These are phyloP conservation scores for Aegilops bicornis DNA, from an alignment of 176 grass and related monocot species.

Conservation along the genomic window DNA sequence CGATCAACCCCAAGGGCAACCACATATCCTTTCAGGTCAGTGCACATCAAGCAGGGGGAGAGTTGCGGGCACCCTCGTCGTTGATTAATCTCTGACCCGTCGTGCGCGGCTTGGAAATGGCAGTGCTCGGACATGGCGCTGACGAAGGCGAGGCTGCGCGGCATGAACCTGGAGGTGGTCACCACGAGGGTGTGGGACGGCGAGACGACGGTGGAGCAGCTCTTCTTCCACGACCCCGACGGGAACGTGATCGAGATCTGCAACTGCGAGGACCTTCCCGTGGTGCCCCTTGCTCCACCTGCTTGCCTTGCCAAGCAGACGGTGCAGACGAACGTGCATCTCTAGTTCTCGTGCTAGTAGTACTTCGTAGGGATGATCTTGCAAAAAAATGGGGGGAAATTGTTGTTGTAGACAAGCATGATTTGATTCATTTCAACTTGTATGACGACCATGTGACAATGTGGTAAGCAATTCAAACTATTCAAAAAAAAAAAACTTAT, in stretches of 20 bases:
- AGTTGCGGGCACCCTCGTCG: not conserved
- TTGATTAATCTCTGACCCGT: not conserved
- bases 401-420: not conserved
- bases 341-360: not conserved
- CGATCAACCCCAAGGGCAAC: constrained; percentile 70
- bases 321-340: not conserved
- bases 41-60: not conserved
- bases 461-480: too few relatives aligned
- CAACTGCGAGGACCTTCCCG: constrained; percentile 66
- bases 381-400: not conserved
- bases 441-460: too few relatives aligned
- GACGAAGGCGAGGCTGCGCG: constrained; percentile 41
- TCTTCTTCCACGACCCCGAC: constrained; percentile 90
- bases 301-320: not conserved
- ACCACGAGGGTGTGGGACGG: constrained; percentile 43
- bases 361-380: not conserved
- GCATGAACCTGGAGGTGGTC: constrained; percentile 42
- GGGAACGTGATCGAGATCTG: constrained; percentile 82
- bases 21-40: constrained; percentile 85
- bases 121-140: constrained; percentile 58
- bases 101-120: not conserved
- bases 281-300: constrained; percentile 24
- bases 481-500: too few relatives aligned
- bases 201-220: constrained; percentile 54
- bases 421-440: not conserved